Evolutionary conservation across 345 rosid species (phyloP).

Genomic region (Mercurialis annua): DNA sequence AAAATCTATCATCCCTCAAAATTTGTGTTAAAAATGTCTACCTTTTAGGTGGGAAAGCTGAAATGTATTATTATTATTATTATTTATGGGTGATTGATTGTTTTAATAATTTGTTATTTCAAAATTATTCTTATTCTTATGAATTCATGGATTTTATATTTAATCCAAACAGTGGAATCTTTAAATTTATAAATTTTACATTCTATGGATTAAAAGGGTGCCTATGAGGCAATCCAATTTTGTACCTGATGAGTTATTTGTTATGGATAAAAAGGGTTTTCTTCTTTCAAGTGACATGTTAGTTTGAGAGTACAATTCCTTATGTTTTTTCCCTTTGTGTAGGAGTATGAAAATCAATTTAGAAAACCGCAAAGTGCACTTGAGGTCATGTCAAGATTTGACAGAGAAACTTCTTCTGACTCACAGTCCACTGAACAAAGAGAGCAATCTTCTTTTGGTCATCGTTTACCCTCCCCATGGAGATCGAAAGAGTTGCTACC

Average conservation of each 20-base stretch:
- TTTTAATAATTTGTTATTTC: too few species aligned
- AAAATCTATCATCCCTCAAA: too few species aligned
- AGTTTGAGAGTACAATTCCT: not conserved
- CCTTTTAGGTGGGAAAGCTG: too few species aligned
- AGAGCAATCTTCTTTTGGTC: constrained; percentile 39
- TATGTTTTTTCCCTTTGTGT: constrained; percentile 17
- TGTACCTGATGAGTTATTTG: not conserved
- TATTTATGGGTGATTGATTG: too few species aligned
- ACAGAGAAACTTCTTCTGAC: constrained; percentile 40
- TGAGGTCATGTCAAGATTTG: constrained; percentile 42
- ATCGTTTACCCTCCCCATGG: constrained; percentile 41
- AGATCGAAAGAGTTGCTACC: constrained; percentile 31
- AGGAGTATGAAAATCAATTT: constrained; percentile 59
- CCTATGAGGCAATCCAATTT: not conserved
- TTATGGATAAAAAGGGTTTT: not conserved
- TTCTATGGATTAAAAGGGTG: too few species aligned
- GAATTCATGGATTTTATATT: too few species aligned
- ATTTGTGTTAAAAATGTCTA: too few species aligned
- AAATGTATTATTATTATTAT: too few species aligned
- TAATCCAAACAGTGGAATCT: too few species aligned
- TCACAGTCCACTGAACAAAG: constrained; percentile 52
- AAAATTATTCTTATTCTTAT: too few species aligned
- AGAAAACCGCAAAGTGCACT: constrained; percentile 38
- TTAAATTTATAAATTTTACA: too few species aligned
- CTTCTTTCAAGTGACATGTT: not conserved